Conservation (phyloP, 2,329 filamentous ascomycete species). For the Colletotrichum neosansevieriae region DNA sequence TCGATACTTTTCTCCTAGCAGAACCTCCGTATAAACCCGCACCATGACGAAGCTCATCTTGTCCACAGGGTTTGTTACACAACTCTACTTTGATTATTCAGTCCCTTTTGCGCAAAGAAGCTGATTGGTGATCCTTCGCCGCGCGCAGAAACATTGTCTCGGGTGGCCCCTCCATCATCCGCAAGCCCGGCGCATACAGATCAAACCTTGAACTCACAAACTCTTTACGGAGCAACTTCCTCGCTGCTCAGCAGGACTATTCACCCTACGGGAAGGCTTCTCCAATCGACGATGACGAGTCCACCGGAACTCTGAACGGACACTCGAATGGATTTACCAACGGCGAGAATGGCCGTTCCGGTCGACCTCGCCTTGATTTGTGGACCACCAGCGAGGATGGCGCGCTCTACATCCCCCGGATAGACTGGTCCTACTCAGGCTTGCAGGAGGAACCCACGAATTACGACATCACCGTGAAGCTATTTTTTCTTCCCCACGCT, state of each 20-base stretch:
- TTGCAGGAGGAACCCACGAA: conserved; percentile 84
- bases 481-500: conserved; percentile 88
- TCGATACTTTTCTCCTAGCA: not conserved
- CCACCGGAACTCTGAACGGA: conserved; percentile 43
- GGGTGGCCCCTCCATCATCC: conserved; percentile 84
- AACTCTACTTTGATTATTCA: conserved; percentile 43
- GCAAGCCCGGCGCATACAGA: conserved; percentile 80
- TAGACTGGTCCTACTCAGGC: conserved; percentile 77
- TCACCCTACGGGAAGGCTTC: conserved; percentile 45
- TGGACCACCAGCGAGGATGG: conserved; percentile 77
- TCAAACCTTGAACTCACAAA: conserved; percentile 95
- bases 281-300: conserved; percentile 44
- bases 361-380: conserved; percentile 52
- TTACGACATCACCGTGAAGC: conserved; percentile 95
- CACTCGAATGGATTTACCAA: conserved; percentile 48
- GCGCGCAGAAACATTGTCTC: conserved; percentile 81
- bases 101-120: conserved; percentile 17
- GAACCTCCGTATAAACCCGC: conserved; percentile 47
- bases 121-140: conserved; percentile 39
- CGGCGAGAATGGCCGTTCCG: conserved; percentile 44
- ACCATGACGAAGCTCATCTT: conserved; percentile 83
- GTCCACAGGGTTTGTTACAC: conserved; percentile 79
- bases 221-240: conserved; percentile 86
- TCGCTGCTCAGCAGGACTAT: conserved; percentile 77
- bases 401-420: conserved; percentile 80